Evolutionary conservation across 371 early-diverging fungal species (phyloP), one percentile per base, ranked within the genome.

Genomic region (Enterospora canceri): DNA sequence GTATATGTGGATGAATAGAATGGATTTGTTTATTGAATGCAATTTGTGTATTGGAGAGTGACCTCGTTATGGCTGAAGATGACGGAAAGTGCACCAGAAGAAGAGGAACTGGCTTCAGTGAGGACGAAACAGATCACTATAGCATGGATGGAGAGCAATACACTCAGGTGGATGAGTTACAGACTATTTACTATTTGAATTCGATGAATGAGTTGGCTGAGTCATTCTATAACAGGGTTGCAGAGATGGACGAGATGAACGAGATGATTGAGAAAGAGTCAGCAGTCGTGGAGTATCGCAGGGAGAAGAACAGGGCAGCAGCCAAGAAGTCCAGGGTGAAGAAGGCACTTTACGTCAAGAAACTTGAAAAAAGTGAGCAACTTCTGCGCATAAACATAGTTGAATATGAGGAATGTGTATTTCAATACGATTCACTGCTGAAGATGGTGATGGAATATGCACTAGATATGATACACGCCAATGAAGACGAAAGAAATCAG

Each of bases 291-390:
- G n/a, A n/a, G n/a, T n/a, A n/a, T n/a, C n/a, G n/a, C n/a, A n/a
- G n/a, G n/a, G 77, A 80, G 53, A 75, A 70, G 55, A 80, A 80
- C 70, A 46, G 76, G 46, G 30, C 78, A 32, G 80, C 80, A 28
- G 80, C 80, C 16, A 75, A 73, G 54, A 78, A 67, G 54, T 67
- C 72, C 65, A 55, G 80, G 40, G 80, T 77, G 40, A 80, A 80
- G 65, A 77, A 66, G 53, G 40, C 63, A 23, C 58, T 47, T 12
- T 68, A 67, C 35, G 64, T 78, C 2, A 67, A 62, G 46, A 73
- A 79, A 40, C 57, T 65, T 53, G 71, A 73, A 34, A 65, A 71
- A 32, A 59, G 62, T 40, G 67, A 68, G 15, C 32, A 62, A 16
- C 48, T 48, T 54, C 51, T 68, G 60, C 31, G 53, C 21, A 24